These are phyloP conservation scores for Hypoxylon sp. DNA, from an alignment of 2,329 filamentous ascomycete genomes.

Conservation along the genomic window DNA sequence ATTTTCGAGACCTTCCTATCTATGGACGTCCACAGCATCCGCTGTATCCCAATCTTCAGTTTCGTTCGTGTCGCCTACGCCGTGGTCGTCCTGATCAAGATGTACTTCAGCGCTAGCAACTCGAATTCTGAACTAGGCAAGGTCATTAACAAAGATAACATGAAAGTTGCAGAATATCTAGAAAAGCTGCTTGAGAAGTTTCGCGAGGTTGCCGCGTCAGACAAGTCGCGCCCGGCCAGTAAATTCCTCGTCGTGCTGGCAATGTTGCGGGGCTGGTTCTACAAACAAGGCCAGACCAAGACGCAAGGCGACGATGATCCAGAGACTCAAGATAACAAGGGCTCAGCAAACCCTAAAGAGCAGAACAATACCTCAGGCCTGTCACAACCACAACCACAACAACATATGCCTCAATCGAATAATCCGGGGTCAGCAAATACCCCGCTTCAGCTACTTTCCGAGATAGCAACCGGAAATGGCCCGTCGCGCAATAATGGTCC, in stretches of 20 bases:
- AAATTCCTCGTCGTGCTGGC: conserved; percentile 80
- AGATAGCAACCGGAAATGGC: conserved; percentile 66
- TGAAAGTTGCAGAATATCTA: conserved; percentile 77
- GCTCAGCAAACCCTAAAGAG: conserved; percentile 21
- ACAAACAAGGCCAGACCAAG: conserved; percentile 61
- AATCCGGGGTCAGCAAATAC: conserved; percentile 62
- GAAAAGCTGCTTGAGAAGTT: conserved; percentile 80
- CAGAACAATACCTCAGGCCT: conserved; percentile 26
- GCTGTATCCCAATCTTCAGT: conserved; percentile 78
- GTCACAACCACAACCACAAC: conserved; percentile 43
- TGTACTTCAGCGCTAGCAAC: conserved; percentile 77
- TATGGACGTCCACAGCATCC: conserved; percentile 71
- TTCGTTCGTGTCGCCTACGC: conserved; percentile 81
- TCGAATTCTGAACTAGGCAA: conserved; percentile 77
- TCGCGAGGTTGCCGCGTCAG: conserved; percentile 72
- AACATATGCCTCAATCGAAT: conserved; percentile 47
- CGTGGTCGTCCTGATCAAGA: conserved; percentile 79
- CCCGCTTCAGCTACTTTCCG: conserved; percentile 70
- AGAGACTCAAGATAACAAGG: conserved; percentile 33
- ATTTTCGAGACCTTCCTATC: conserved; percentile 76
- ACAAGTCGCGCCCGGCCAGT: conserved; percentile 74
- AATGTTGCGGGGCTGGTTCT: conserved; percentile 80
- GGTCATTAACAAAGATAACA: conserved; percentile 76
- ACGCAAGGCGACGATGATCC: conserved; percentile 33
- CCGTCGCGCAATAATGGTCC: conserved; percentile 47